A percentile compares a stretch with the other conserved stretches of the same genome.
Evolutionary conservation across 75 land plant genomes (phyloP).

Genomic region (Cupressus sempervirens): DNA sequence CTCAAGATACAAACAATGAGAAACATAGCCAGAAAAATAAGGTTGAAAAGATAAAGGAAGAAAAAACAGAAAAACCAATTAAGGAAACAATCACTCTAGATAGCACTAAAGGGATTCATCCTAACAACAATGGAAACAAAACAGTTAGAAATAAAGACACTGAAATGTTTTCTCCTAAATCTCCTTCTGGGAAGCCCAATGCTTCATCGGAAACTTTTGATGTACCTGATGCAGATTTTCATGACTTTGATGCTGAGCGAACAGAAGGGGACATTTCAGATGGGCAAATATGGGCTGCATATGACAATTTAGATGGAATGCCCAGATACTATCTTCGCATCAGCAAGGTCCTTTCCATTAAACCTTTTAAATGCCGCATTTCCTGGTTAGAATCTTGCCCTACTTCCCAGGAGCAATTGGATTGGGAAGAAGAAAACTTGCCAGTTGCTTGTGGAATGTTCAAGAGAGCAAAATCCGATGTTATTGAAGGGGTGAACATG

Average conservation of each 20-base stretch:
- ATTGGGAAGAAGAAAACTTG: slow-evolving; percentile 36
- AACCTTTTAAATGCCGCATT: slow-evolving; percentile 42
- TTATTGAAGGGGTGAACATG: slow-evolving; percentile 20
- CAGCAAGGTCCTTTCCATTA: slow-evolving; percentile 20
- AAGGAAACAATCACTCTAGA: neutral
- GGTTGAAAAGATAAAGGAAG: slow-evolving; percentile 6
- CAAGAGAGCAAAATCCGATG: slow-evolving; percentile 18
- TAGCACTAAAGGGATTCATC: neutral
- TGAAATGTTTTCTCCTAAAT: neutral
- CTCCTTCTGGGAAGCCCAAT: neutral
- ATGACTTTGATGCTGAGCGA: slow-evolving; percentile 64
- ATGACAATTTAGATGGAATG: slow-evolving; percentile 80
- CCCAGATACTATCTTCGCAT: slow-evolving; percentile 82
- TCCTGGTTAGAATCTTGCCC: slow-evolving; percentile 59
- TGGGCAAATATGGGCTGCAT: slow-evolving; percentile 87
- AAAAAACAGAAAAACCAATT: neutral
- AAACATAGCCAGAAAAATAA: neutral
- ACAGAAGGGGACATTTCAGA: slow-evolving; percentile 33
- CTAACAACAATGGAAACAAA: neutral
- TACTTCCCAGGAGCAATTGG: slow-evolving; percentile 11
- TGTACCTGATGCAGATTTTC: slow-evolving; percentile 80
- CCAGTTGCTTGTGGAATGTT: slow-evolving; percentile 62
- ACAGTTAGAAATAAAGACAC: neutral
- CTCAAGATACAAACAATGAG: neutral
- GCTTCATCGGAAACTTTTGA: neutral